Conservation (phyloP, 768 basidiomycete species). For the Leccinum broughii region DNA sequence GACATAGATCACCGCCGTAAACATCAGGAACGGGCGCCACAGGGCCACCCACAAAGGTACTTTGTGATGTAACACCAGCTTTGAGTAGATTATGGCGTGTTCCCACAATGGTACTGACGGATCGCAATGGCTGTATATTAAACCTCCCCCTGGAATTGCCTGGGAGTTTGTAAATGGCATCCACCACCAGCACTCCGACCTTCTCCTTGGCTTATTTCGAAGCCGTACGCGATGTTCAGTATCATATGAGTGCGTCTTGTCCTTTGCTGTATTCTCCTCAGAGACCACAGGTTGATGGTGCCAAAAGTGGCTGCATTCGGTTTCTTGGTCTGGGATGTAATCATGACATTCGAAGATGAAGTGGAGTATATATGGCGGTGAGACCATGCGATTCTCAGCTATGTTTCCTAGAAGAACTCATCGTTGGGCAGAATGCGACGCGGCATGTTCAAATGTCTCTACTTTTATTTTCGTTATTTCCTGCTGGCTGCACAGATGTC, state of each 20-base stretch:
- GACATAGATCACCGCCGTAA: not conserved
- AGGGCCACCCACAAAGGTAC: not conserved
- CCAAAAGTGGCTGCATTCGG: conserved; percentile 27
- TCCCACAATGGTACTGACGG: not conserved
- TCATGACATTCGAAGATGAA: conserved; percentile 30
- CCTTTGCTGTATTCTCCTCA: not conserved
- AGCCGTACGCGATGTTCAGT: conserved; percentile 8
- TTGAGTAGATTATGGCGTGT: not conserved
- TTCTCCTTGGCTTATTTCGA: conserved; percentile 9
- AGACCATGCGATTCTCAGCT: not conserved
- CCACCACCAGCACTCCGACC: not conserved
- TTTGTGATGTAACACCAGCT: not conserved
- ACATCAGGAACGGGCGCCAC: not conserved
- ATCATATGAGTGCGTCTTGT: conserved; percentile 12
- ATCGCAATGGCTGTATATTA: not conserved
- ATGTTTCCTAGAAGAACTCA: not conserved
- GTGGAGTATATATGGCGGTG: conserved; percentile 35
- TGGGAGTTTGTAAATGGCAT: conserved; percentile 26
- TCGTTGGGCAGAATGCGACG: conserved; percentile 14
- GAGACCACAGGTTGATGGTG: conserved; percentile 2
- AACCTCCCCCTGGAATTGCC: conserved; percentile 55
- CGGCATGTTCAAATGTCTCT: conserved; percentile 14
- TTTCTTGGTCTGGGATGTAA: conserved; percentile 31
- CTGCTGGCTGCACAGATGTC: conserved; percentile 16
- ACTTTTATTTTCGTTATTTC: conserved; percentile 23